Percentiles rank a stretch among this genome's conserved stretches.
Conservation (phyloP, 108 stramenopile genomes). For the Cyclotella atomus region DNA sequence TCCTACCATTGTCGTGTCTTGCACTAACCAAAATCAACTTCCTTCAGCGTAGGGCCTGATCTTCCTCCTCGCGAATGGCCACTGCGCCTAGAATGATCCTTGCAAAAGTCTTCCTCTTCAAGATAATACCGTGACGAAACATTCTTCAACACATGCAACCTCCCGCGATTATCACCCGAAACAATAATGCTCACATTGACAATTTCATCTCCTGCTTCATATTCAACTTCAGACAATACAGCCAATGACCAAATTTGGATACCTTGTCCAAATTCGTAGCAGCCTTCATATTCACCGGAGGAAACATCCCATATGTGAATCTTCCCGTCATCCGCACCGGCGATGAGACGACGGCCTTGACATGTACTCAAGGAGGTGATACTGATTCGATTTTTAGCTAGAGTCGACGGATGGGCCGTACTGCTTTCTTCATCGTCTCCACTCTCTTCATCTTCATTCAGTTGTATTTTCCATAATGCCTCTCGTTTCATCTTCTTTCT, state of each 20-base stretch:
- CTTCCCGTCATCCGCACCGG: conserved; percentile 22
- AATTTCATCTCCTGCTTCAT: conserved; percentile 5
- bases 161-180: conserved; percentile 35
- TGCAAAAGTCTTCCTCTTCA: not conserved
- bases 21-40: too few species aligned
- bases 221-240: conserved; percentile 13
- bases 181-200: conserved; percentile 20
- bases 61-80: too few species aligned
- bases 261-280: conserved; percentile 9
- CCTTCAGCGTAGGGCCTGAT: too few species aligned
- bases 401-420: not conserved
- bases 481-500: conserved; percentile 2
- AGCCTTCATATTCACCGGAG: conserved; percentile 19
- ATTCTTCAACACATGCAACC: conserved; percentile 14
- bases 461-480: conserved; percentile 31
- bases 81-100: too few species aligned
- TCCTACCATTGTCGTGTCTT: too few species aligned
- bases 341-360: conserved; percentile 4
- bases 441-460: conserved; percentile 18
- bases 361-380: conserved; percentile 13
- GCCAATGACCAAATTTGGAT: conserved; percentile 32
- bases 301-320: conserved; percentile 31
- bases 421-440: not conserved
- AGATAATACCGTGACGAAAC: not conserved
- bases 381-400: not conserved